Evolutionary conservation across 2,329 filamentous ascomycete genomes (phyloP).

Genomic region (Trichothecium roseum): DNA sequence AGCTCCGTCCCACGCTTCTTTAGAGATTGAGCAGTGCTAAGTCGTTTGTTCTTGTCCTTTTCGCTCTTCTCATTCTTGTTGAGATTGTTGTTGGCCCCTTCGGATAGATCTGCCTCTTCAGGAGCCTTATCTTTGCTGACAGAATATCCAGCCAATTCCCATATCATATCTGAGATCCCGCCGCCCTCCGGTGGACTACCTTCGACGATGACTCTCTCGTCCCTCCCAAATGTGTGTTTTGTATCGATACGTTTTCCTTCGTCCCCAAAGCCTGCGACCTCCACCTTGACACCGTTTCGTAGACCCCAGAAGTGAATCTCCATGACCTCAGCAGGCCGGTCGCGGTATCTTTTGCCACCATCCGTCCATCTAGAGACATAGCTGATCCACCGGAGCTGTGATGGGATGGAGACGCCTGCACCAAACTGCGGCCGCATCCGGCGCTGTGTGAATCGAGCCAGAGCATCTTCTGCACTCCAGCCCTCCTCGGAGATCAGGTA

Average conservation of each 20-base stretch:
- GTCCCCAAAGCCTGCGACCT: slow-evolving; percentile 77
- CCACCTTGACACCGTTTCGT: slow-evolving; percentile 76
- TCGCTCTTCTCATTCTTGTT: slow-evolving; percentile 1
- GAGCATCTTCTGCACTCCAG: slow-evolving; percentile 42
- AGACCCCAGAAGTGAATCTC: slow-evolving; percentile 89
- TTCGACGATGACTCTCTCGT: slow-evolving; percentile 62
- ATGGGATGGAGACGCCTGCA: slow-evolving; percentile 83
- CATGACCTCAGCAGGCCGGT: slow-evolving; percentile 71
- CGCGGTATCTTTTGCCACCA: slow-evolving; percentile 67
- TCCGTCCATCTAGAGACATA: slow-evolving; percentile 85
- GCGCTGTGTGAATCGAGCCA: slow-evolving; percentile 58
- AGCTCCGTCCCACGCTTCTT: slow-evolving; percentile 21
- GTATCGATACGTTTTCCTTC: slow-evolving; percentile 78
- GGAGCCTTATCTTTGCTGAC: slow-evolving; percentile 21
- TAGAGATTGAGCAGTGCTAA: slow-evolving; percentile 5
- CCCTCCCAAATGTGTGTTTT: slow-evolving; percentile 68
- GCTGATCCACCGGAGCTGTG: slow-evolving; percentile 74
- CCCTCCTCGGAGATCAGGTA: slow-evolving; percentile 83
- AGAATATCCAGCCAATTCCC: slow-evolving; percentile 37
- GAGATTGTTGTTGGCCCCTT: slow-evolving; percentile 15
- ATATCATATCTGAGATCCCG: slow-evolving; percentile 40
- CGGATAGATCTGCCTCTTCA: slow-evolving; percentile 21
- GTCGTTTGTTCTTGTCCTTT: slow-evolving; percentile 7
- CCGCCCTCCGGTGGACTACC: slow-evolving; percentile 38
- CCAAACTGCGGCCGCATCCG: slow-evolving; percentile 88